Evolutionary conservation across 768 basidiomycete genomes (phyloP), one percentile per base, ranked within the genome.

Genomic region (Hypholoma sublateritium): DNA sequence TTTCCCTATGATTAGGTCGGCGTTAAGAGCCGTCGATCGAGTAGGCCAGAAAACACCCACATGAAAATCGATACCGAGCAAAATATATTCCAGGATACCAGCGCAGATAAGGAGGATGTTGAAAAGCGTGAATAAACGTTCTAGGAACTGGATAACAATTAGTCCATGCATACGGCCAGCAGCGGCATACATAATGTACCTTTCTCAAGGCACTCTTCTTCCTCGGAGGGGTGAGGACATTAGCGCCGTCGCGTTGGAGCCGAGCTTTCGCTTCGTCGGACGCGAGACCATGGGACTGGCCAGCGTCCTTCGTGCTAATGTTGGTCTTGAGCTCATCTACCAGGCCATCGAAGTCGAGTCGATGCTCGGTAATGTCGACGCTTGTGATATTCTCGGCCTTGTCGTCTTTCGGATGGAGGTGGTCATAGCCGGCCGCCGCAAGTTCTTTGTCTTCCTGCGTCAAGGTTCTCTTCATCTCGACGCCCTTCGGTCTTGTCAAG

Each of bases 391-490:
- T 65, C 28, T 68, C 63, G 16, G 57, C 71, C 41, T 72, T 69
- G 45, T 65, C 62, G 59, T 80, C 80, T 52, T 78, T 72, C 36
- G 59, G 73, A 28, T 80, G 72, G 24, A 88, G 74, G 64, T 86
- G 83, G 50, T 83, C 83, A 65, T 88, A 88, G 1, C 85, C 85
- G n/a, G 86, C 86, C 2, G 80, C 83, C 13, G 85, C 83, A 47
- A 88, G 79, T 48, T 84, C 83, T 61, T 77, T 81, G 56, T 87
- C 85, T 65, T 87, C 86, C 62, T 82, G 78, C n/a, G 86, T 87
- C 67, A 86, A 68, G 54, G 85, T 80, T 52, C 81, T 78, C 57
- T 79, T 81, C 80, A 86, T 78, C 65, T 85, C 84, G 47, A 79
- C 76, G 13, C 84, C 84, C 59, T 78, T 78, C 35, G 80, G 81